Evolutionary conservation across 129 eudicot species (phyloP), one percentile per base, ranked within the genome.

Genomic region (Pseudognaphalium luteoalbum): DNA sequence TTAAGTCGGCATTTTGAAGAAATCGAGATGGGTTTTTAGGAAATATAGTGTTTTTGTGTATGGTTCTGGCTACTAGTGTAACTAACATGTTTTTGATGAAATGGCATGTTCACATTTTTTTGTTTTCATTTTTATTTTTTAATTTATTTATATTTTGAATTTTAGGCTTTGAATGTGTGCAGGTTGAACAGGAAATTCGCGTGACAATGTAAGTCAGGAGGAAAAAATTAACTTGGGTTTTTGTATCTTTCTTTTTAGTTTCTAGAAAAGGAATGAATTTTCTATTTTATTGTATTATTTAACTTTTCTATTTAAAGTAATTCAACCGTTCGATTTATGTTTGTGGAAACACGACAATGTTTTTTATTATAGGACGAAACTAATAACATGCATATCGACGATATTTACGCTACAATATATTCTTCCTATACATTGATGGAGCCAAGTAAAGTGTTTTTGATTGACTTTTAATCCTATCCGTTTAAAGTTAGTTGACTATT

Each of bases 131-230:
- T n/a, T n/a, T n/a, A n/a, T 15, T 57, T 39, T 39, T 30, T 20
- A 1, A 25, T 42, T 79, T 63, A 2, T 0, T 61, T 50, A 10
- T 74, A 2, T 16, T 29, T 32, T 30, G 8, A 1, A 4, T 70
- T 57, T 3, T 33, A 63, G 52, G 64, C 37, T 71, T 25, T 34
- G 19, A n/a, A 22, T 44, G 11, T 34, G 50, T 52, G 50, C 71
- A 29, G 67, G 78, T 79, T 65, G 82, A 50, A 72, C 72, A 66
- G 65, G 77, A 33, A 60, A 30, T 33, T 69, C 75, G 62, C 76
- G 35, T 77, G 81, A 67, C 25, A 62, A 17, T 19, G 44, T 60
- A 35, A 37, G 8, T 21, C 12, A 12, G 4, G 52, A 44, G 15
- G 5, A 9, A 29, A 20, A 3, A 2, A 9, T 22, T 60, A 12